These are phyloP conservation scores for Ceratobasidium sp. DNA, from an alignment of 1,284 basidiomycete genomes.

Conservation along the genomic window DNA sequence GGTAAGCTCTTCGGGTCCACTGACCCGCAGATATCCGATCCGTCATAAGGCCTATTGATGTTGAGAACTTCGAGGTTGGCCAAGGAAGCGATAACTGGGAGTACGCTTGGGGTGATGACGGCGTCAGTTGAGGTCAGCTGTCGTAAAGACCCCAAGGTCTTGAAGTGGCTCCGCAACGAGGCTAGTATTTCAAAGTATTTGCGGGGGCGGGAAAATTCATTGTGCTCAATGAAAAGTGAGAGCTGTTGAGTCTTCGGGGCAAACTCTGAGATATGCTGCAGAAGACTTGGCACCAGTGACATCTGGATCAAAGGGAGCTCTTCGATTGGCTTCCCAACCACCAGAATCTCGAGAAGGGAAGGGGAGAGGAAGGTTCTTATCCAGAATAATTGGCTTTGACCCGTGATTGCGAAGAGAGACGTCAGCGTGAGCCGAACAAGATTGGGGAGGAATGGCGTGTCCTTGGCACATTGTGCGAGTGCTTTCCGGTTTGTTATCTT, in stretches of 20 bases:
- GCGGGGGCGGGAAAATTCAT: background rate
- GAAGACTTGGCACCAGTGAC: background rate
- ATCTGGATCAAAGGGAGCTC: background rate
- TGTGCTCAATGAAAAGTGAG: background rate
- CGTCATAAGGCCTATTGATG: background rate
- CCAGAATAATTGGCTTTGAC: constrained; percentile 20
- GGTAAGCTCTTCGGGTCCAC: background rate
- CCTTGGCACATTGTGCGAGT: background rate
- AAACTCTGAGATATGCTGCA: background rate
- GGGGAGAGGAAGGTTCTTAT: constrained; percentile 8
- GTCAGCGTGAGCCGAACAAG: constrained; percentile 9
- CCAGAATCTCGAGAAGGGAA: constrained; percentile 2
- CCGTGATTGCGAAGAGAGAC: background rate
- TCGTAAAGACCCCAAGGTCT: background rate
- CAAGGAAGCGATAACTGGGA: background rate
- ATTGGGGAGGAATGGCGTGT: constrained; percentile 10
- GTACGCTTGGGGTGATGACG: background rate
- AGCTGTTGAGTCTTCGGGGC: background rate
- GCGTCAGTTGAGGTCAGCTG: background rate
- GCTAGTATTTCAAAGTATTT: background rate
- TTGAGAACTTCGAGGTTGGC: background rate
- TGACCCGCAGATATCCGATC: too few relatives aligned
- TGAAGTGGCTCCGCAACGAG: background rate
- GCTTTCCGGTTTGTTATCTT: background rate
- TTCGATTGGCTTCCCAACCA: background rate